phyloP scores from a whole-genome alignment of 2,329 filamentous ascomycete species.

The Cladosporium sp. region DNA sequence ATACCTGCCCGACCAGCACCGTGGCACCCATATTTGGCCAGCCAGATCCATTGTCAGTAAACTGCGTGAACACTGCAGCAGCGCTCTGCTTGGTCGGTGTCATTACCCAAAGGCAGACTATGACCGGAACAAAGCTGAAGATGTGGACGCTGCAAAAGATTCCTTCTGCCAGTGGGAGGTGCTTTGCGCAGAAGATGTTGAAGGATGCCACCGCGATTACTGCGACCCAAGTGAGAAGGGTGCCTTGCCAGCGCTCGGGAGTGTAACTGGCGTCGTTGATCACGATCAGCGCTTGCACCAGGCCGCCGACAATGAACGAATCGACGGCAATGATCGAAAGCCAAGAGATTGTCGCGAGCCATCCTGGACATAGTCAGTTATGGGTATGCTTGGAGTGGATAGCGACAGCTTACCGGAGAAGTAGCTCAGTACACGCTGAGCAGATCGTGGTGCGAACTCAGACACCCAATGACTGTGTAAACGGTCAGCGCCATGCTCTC shows the following conservation, averaged over 20 bases:
- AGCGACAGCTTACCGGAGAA: constrained; percentile 10
- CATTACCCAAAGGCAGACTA: constrained; percentile 36
- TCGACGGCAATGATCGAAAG: constrained; percentile 47
- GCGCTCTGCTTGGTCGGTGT: constrained; percentile 22
- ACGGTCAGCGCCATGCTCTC: background rate
- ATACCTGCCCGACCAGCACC: constrained; percentile 39
- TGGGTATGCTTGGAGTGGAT: background rate
- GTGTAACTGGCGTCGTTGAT: constrained; percentile 39
- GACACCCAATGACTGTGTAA: constrained; percentile 29
- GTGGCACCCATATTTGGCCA: constrained; percentile 41
- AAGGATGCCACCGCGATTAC: constrained; percentile 28
- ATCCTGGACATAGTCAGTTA: constrained; percentile 22
- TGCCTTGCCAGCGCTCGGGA: constrained; percentile 29
- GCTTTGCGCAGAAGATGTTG: constrained; percentile 33
- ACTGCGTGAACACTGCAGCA: constrained; percentile 34
- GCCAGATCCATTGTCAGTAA: constrained; percentile 40
- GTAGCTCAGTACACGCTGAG: constrained; percentile 30
- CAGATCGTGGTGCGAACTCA: constrained; percentile 34
- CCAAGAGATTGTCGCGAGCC: constrained; percentile 40
- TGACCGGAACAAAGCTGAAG: constrained; percentile 35
- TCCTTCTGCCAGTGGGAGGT: constrained; percentile 35
- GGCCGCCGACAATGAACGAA: constrained; percentile 46
- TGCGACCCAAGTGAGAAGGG: constrained; percentile 29
- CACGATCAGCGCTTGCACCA: constrained; percentile 48
- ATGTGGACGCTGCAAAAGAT: constrained; percentile 35